A percentile compares a stretch with the other conserved stretches of the same genome.
Evolutionary conservation across 2,329 filamentous ascomycete species (phyloP).

Genomic region (Monosporascus sp.): DNA sequence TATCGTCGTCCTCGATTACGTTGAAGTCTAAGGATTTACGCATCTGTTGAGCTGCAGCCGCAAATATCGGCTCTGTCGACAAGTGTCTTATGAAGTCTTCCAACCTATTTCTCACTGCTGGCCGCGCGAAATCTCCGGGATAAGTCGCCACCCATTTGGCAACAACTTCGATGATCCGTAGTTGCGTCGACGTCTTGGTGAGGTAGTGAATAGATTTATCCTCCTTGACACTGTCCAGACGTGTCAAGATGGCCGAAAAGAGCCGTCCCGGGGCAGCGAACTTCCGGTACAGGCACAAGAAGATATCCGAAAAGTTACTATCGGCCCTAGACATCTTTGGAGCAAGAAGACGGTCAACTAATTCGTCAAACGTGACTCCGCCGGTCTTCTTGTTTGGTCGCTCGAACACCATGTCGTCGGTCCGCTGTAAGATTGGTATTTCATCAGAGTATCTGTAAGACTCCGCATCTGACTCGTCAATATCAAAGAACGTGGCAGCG

Average conservation of each 20-base stretch:
- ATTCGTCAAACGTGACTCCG: conserved; percentile 59
- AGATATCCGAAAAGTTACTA: conserved; percentile 80
- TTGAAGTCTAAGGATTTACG: conserved; percentile 66
- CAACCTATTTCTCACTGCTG: conserved; percentile 65
- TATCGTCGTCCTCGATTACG: conserved; percentile 83
- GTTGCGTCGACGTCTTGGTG: conserved; percentile 72
- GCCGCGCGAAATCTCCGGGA: conserved; percentile 85
- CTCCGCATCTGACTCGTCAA: conserved; percentile 66
- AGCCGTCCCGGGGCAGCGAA: conserved; percentile 80
- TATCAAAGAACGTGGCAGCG: conserved; percentile 55
- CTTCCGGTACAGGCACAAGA: conserved; percentile 88
- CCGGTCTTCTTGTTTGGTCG: conserved; percentile 47
- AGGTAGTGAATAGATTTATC: conserved; percentile 65
- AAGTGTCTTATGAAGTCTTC: conserved; percentile 71
- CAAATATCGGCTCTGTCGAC: conserved; percentile 74
- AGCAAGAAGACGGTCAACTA: conserved; percentile 81
- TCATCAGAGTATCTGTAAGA: conserved; percentile 62
- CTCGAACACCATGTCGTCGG: conserved; percentile 57
- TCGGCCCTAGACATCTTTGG: conserved; percentile 83
- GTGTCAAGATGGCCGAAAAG: conserved; percentile 70
- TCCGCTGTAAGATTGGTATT: conserved; percentile 60
- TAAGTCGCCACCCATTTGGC: conserved; percentile 88
- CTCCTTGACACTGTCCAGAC: conserved; percentile 65
- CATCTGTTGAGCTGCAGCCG: conserved; percentile 81
- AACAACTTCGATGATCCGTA: conserved; percentile 77